Evolutionary conservation across 1,284 basidiomycete genomes (phyloP), one percentile per base, ranked within the genome.

Genomic region (Pterulicium gracile): DNA sequence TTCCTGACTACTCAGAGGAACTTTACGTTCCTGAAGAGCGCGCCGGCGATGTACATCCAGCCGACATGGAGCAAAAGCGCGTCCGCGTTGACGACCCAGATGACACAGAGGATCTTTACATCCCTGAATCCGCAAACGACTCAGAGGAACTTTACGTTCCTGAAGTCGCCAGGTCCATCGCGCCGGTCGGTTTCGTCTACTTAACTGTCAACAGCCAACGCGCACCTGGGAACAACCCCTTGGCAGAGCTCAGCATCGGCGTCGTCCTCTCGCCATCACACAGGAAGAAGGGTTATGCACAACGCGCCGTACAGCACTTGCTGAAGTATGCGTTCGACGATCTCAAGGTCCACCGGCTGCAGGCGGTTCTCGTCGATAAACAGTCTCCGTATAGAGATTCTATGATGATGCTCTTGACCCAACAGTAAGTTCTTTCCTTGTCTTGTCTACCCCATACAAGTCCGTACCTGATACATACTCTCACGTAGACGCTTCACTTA

Each of bases 201-300:
- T 55, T 76, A n/a, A 56, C 61, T 2, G 45, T 55, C 5, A 56
- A 63, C 14, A 54, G 56, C n/a, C 43, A 48, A 13, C 45, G 51
- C 14, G 54, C 66, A 22, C 58, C 65, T 1, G 62, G 67, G 7
- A n/a, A n/a, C n/a, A n/a, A n/a, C n/a, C n/a, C n/a, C n/a, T n/a
- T n/a, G n/a, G n/a, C n/a, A n/a, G 72, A 80, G 53, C 65, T 70
- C 13, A 72, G 68, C 54, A 59, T 81, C 27, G 77, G 78, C 18
- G 57, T 81, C 51, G 62, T 73, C 50, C 52, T 81, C 35, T 50
- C 59, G 10, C 52, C 62, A 1, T 44, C 52, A n/a, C 55, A 64
- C 50, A 67, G 65, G 7, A 57, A 61, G 2, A 56, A 62, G 34
- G 73, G 75, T 5, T 67, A 65, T 44, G 76, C 69, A 2, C 58